Evolutionary conservation across 2,329 filamentous ascomycete genomes (phyloP).

Genomic region (Metarhizium humberi): DNA sequence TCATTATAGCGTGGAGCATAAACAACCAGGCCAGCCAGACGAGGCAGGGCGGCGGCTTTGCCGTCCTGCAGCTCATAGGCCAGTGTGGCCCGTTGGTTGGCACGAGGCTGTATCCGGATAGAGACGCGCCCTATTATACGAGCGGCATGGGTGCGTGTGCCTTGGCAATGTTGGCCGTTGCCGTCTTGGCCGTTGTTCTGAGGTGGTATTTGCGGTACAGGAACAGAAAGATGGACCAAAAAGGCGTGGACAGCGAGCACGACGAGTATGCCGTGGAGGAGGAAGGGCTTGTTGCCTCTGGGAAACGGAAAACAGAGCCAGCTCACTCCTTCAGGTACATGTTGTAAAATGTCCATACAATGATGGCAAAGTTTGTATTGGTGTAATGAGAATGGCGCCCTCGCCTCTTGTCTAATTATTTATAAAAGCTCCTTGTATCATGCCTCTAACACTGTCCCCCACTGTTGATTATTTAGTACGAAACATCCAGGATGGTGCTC

Average conservation of each 20-base stretch:
- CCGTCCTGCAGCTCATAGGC: constrained; percentile 71
- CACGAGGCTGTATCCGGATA: constrained; percentile 53
- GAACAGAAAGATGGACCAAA: constrained; percentile 37
- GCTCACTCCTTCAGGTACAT: constrained; percentile 35
- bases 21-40: constrained; percentile 70
- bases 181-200: constrained; percentile 42
- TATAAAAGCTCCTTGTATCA: neutral
- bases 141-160: constrained; percentile 55
- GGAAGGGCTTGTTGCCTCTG: constrained; percentile 28
- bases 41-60: constrained; percentile 67
- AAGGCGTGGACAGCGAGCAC: constrained; percentile 16
- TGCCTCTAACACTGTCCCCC: neutral
- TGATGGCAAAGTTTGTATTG: neutral
- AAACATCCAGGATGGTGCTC: constrained; percentile 6
- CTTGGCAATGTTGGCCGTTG: constrained; percentile 52
- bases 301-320: constrained; percentile 11
- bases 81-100: constrained; percentile 70
- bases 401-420: neutral
- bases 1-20: constrained; percentile 81
- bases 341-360: constrained; percentile 21
- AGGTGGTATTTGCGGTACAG: constrained; percentile 41
- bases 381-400: neutral
- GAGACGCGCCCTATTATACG: constrained; percentile 52
- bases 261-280: constrained; percentile 23
- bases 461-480: neutral